Base-by-base conservation (phyloP, 768 basidiomycete genomes). In the Mycena crocata region DNA sequence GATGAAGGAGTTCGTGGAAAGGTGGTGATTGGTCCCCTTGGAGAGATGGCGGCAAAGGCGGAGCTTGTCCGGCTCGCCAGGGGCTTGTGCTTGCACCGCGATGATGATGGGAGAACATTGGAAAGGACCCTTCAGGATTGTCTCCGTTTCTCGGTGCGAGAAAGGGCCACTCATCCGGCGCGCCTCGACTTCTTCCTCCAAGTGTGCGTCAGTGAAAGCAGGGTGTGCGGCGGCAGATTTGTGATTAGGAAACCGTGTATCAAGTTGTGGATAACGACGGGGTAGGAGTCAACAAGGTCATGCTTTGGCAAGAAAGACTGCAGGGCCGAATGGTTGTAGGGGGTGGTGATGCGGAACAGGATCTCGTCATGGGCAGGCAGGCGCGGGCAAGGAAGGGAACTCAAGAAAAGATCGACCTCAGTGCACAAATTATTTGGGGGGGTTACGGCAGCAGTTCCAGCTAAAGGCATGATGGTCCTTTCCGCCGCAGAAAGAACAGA, bases 101-200 rank as follows among this genome's bases (percentile, higher is more conserved):
- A 66, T 56, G 23, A 60, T 59, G 23, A 66, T 49, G 1, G 64
- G 64, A 5, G 64, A 66, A 45, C 34, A 56, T 31, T 66, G 64
- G 15, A 62, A 57, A 12, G 19, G 23, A 0, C 77, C 78, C 4
- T 71, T 59, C 1, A 80, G 45, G 13, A 75, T 77, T 0, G 23
- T 15, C 50, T 76, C 72, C 0, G 15, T 63, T 60, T 61, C 59
- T 7, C 1, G 37, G 35, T 34, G 34, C 28, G 60, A 37, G 62
- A 71, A 79, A 1, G 76, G 73, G 9, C 79, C 76, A 6, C 69
- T 71, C 74, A 80, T 78, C 3, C 75, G 23, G 12, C 62, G 40
- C 0, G 72, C 64, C 0, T 21, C 23, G 1, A 74, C 62, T 51
- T 79, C 77, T 0, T 72, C 66, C 0, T 40, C 19, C 2, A 76